Percentiles rank a stretch among this genome's conserved stretches.
Conservation (phyloP, 208 protist species). For the Acanthamoeba lenticulata region DNA sequence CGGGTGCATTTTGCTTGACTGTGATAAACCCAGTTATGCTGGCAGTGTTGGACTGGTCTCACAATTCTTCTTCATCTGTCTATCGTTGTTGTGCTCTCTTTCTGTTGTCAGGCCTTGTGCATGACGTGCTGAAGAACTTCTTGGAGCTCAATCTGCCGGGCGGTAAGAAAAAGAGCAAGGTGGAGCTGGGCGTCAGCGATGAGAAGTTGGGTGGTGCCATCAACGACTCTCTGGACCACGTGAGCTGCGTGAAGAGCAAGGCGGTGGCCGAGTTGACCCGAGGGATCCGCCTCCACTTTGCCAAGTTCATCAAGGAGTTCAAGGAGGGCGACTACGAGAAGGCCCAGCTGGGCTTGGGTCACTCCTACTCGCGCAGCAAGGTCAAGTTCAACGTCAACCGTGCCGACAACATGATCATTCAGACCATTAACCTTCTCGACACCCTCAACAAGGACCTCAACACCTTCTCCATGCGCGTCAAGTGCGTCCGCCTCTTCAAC, state of each 20-base stretch:
- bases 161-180: conserved; percentile 86
- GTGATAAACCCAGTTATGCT: too few relatives aligned
- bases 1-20: too few relatives aligned
- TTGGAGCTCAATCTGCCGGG: conserved; percentile 95
- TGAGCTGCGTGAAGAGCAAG: conserved; percentile 76
- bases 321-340: conserved; percentile 95
- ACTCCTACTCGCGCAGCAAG: conserved; percentile 98
- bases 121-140: conserved; percentile 92
- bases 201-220: conserved; percentile 96
- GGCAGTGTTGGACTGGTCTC: too few relatives aligned
- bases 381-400: conserved; percentile 99
- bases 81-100: not conserved
- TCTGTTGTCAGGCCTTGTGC: conserved; percentile 71
- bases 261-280: conserved; percentile 91
- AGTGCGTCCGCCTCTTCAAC: conserved; percentile 79
- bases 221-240: conserved; percentile 50
- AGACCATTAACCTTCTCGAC: conserved; percentile 97
- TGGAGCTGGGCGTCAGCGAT: conserved; percentile 95
- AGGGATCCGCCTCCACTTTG: conserved; percentile 96
- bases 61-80: not conserved
- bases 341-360: conserved; percentile 98
- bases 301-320: conserved; percentile 91
- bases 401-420: conserved; percentile 99
- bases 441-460: conserved; percentile 99
- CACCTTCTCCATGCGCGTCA: conserved; percentile 98